A percentile compares a stretch with the other conserved stretches of the same genome.
These are phyloP conservation scores for Oldenlandia corymbosa DNA, from an alignment of 257 asterid genomes.

Conservation along the genomic window DNA sequence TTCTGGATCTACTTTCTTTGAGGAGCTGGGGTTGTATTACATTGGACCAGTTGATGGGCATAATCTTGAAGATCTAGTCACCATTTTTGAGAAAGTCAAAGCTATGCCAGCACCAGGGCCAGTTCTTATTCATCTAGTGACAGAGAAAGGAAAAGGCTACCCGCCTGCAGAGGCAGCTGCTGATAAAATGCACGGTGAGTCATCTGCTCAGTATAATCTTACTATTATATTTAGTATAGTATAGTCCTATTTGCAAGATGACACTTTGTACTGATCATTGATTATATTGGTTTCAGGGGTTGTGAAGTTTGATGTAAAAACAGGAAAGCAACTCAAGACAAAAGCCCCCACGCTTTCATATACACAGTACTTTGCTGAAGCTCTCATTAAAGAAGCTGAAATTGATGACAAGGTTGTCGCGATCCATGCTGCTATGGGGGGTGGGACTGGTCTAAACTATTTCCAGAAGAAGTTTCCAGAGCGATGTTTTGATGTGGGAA, in stretches of 20 bases:
- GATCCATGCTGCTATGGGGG: conserved; percentile 89
- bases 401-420: conserved; percentile 51
- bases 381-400: conserved; percentile 75
- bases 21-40: conserved; percentile 75
- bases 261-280: too few relatives aligned
- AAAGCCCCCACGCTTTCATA: conserved; percentile 55
- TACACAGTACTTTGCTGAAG: conserved; percentile 70
- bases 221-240: too few relatives aligned
- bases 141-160: conserved; percentile 77
- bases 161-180: conserved; percentile 74
- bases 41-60: conserved; percentile 86
- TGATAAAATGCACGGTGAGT: conserved; percentile 73
- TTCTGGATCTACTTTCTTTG: conserved; percentile 64
- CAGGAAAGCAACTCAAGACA: conserved; percentile 61
- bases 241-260: too few relatives aligned
- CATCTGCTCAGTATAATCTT: too few relatives aligned
- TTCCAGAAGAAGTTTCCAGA: conserved; percentile 62
- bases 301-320: conserved; percentile 62
- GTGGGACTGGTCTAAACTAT: conserved; percentile 71
- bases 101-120: conserved; percentile 76
- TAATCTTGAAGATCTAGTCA: conserved; percentile 47
- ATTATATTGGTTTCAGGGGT: conserved; percentile 40
- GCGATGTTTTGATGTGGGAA: conserved; percentile 74
- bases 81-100: conserved; percentile 55
- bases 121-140: conserved; percentile 63